Percentiles rank a stretch among this genome's conserved stretches.
Evolutionary conservation across 1,139 yeast genomes (phyloP).

Genomic region (Lizanozyma gosingica): DNA sequence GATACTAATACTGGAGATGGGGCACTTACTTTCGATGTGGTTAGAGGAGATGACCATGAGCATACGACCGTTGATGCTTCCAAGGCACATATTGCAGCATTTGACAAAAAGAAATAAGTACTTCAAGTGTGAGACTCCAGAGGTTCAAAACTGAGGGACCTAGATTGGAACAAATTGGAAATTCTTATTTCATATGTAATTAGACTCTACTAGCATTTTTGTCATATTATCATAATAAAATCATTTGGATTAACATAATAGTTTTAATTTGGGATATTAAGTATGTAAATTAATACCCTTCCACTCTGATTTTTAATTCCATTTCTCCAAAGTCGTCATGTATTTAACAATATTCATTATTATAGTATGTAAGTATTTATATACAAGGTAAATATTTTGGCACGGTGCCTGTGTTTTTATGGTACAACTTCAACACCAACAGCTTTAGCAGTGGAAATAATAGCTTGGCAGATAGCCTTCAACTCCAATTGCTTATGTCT

Average conservation of each 20-base stretch:
- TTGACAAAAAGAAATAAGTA: conserved; percentile 71
- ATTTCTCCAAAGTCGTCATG: background rate
- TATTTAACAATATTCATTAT: background rate
- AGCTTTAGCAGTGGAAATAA: conserved; percentile 79
- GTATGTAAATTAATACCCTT: too few species aligned
- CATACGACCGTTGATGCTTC: conserved; percentile 89
- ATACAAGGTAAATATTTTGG: too few species aligned
- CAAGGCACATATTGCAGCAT: conserved; percentile 90
- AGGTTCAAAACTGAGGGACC: too few species aligned
- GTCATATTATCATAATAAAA: too few species aligned
- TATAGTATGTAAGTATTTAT: conserved; percentile 2
- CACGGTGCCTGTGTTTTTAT: too few species aligned
- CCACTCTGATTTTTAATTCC: background rate
- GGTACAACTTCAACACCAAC: conserved; percentile 80
- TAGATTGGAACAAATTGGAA: too few species aligned
- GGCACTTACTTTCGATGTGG: conserved; percentile 21
- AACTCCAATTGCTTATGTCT: conserved; percentile 66
- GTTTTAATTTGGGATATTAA: too few species aligned
- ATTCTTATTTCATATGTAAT: too few species aligned
- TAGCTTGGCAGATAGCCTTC: conserved; percentile 71
- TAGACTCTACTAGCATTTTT: too few species aligned
- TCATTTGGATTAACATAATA: too few species aligned
- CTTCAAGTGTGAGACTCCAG: too few species aligned
- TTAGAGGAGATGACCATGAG: conserved; percentile 48
- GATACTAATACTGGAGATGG: conserved; percentile 25